A percentile compares a stretch with the other conserved stretches of the same genome.
Evolutionary conservation across 2,329 filamentous ascomycete genomes (phyloP).

Genomic region (Calonectria ilicicola): DNA sequence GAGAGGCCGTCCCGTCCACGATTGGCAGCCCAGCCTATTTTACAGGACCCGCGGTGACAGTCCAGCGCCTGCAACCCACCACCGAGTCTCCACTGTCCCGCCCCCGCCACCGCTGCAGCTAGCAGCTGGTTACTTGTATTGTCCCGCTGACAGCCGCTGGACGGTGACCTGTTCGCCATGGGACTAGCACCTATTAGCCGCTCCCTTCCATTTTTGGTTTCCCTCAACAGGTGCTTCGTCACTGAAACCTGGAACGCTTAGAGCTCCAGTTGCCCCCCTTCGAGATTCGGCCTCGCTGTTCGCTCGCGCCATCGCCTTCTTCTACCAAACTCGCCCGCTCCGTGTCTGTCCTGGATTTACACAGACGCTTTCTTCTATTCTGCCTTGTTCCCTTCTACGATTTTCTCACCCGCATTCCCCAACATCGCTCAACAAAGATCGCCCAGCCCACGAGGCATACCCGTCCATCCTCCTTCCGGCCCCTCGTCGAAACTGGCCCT

Average conservation of each 20-base stretch:
- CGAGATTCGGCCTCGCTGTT: constrained; percentile 8
- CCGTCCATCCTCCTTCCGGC: constrained; percentile 4
- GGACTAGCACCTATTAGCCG: neutral
- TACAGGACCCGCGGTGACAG: constrained; percentile 8
- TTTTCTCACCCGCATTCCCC: neutral
- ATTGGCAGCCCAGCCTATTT: constrained; percentile 14
- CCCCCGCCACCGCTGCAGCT: constrained; percentile 42
- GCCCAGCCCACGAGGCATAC: neutral
- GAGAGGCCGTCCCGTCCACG: constrained; percentile 12
- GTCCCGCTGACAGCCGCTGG: neutral
- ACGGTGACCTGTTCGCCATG: constrained; percentile 1
- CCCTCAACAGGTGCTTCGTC: constrained; percentile 16
- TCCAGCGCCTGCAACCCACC: constrained; percentile 16
- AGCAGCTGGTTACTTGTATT: constrained; percentile 16
- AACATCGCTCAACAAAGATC: neutral
- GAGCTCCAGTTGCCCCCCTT: constrained; percentile 19
- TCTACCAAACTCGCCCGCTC: constrained; percentile 27
- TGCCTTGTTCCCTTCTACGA: neutral
- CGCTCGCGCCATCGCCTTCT: constrained; percentile 9
- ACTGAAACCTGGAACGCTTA: constrained; percentile 16
- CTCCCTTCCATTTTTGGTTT: constrained; percentile 22
- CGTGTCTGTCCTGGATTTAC: neutral
- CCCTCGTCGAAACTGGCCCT: neutral
- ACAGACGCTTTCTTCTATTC: constrained; percentile 5
- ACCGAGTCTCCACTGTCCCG: constrained; percentile 39